Evolutionary conservation across 805 yeast genomes (phyloP), one percentile per base, ranked within the genome.

Genomic region (Zygotorulaspora chibaensis): DNA sequence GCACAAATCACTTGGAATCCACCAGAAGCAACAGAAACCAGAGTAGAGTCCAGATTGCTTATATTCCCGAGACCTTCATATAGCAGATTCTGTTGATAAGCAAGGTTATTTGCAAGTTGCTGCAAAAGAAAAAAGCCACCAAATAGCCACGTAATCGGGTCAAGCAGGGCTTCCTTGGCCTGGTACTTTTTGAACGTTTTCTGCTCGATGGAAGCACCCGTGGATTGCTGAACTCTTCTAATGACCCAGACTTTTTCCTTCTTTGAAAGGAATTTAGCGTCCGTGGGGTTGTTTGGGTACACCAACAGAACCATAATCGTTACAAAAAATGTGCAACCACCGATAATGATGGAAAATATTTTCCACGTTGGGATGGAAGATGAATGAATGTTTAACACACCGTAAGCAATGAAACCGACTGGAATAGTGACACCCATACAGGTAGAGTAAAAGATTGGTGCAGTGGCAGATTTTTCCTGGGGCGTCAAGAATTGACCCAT

Each of bases 211-310:
- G 74, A 63, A 1, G 75, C 65, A 39, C 58, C 66, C 10, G 69
- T 72, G n/a, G 62, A 62, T 31, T 50, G 53, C 51, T 69, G 76
- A 51, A 65, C 70, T 62, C 71, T 63, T 66, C 74, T 56, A 50
- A 76, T 75, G 46, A 74, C 63, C 73, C 75, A 71, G 10, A 77
- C 71, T 54, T 71, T 77, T 58, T 81, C 85, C 36, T 75, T 69
- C 2, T 55, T 58, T 3, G 72, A 49, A 39, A 81, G 65, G 52
- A 76, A 76, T 46, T 61, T 67, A 5, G 80, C 79, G 48, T 66
- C 70, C 0, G 80, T 59, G 12, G 85, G 85, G 57, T 79, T 77
- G 47, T 74, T 70, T 34, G 86, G 87, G 54, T 77, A 80, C 16
- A 69, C 41, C 47, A 69, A 68, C 42, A 61, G 56, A 3, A 72